Evolutionary conservation across 2,329 filamentous ascomycete species (phyloP).

Genomic region (Grosmannia serpens): DNA sequence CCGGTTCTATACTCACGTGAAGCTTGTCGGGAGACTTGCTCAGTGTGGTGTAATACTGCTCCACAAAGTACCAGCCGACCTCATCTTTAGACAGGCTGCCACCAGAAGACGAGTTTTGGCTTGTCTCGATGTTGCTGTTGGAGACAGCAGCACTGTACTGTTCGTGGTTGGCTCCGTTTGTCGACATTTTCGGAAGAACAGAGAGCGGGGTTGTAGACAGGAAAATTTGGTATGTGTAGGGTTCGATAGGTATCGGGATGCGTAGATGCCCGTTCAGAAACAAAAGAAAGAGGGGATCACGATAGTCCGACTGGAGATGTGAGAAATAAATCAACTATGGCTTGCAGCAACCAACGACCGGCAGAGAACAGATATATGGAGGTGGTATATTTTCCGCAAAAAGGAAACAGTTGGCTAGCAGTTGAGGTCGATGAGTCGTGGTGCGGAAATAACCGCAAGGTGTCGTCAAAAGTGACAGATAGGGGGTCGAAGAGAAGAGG

Average conservation of each 20-base stretch:
- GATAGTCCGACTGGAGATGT: neutral
- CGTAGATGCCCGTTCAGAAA: neutral
- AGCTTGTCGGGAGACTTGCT: conserved; percentile 92
- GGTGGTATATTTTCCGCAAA: neutral
- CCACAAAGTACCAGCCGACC: conserved; percentile 98
- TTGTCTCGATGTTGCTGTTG: conserved; percentile 22
- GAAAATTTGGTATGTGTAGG: neutral
- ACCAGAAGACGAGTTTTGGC: conserved; percentile 20
- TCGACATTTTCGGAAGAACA: conserved; percentile 33
- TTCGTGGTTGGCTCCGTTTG: conserved; percentile 38
- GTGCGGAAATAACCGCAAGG: neutral
- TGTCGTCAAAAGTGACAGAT: neutral
- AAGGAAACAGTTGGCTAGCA: neutral
- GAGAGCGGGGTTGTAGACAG: neutral
- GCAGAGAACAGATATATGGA: neutral
- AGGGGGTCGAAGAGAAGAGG: neutral
- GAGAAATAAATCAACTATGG: neutral
- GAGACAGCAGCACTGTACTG: conserved; percentile 22
- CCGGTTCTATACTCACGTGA: conserved; percentile 42
- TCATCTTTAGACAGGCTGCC: conserved; percentile 67
- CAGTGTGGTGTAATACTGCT: conserved; percentile 97
- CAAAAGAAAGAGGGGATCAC: neutral
- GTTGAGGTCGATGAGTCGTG: neutral
- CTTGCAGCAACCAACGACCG: neutral
- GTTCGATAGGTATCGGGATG: neutral